phyloP scores from a whole-genome alignment of 768 basidiomycete species.

The Leccinellum rugosiceps region DNA sequence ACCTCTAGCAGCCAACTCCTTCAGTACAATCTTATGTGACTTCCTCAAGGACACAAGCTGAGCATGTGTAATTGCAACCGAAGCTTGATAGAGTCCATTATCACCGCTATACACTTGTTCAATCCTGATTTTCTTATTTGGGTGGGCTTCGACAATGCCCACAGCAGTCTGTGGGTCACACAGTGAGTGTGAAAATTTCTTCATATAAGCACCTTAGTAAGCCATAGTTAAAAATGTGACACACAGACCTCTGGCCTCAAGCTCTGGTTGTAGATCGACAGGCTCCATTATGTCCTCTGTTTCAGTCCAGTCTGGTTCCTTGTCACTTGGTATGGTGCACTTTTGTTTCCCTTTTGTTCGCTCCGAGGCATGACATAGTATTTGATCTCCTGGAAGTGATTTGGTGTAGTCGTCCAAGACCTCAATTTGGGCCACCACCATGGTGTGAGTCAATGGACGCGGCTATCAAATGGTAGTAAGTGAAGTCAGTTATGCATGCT shows the following conservation, averaged over 20 bases:
- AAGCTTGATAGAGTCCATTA: neutral
- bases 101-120: neutral
- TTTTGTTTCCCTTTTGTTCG: neutral
- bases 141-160: neutral
- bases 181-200: neutral
- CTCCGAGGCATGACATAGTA: too few relatives aligned
- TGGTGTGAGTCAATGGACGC: neutral
- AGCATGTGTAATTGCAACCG: neutral
- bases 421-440: neutral
- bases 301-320: neutral
- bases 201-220: neutral
- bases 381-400: neutral
- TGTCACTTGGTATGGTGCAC: neutral
- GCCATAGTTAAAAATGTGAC: neutral
- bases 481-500: neutral
- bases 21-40: neutral
- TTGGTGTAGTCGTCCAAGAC: neutral
- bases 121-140: neutral
- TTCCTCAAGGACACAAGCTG: neutral
- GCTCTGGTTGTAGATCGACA: neutral
- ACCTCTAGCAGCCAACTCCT: neutral
- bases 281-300: too few relatives aligned
- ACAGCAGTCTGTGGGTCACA: neutral
- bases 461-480: neutral
- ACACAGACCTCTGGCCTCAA: neutral